Percentiles rank a stretch among this genome's conserved stretches.
phyloP scores from a whole-genome alignment of 352 stramenopile species.

The Globisporangium lucens region DNA sequence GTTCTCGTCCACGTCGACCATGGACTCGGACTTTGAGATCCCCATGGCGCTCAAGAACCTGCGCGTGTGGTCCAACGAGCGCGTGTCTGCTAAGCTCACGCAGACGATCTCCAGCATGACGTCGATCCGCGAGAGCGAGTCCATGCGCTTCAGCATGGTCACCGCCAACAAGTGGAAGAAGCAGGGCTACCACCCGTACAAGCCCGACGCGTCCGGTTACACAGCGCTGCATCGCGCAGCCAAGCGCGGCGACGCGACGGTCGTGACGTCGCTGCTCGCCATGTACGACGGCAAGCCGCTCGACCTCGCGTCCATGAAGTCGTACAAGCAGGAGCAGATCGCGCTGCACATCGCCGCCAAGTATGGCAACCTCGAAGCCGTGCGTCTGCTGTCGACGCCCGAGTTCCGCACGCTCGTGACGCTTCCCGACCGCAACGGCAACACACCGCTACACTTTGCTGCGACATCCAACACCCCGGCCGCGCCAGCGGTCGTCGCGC shows the following conservation, averaged over 20 bases:
- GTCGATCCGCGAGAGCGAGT: slow-evolving; percentile 72
- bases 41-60: slow-evolving; percentile 62
- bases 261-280: slow-evolving; percentile 67
- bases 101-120: slow-evolving; percentile 57
- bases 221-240: slow-evolving; percentile 77
- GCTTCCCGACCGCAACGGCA: slow-evolving; percentile 67
- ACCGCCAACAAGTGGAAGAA: slow-evolving; percentile 84
- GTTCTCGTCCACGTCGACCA: slow-evolving; percentile 77
- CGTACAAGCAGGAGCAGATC: slow-evolving; percentile 72
- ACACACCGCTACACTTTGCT: slow-evolving; percentile 82
- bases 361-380: slow-evolving; percentile 65
- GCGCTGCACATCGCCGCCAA: slow-evolving; percentile 82
- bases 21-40: slow-evolving; percentile 86
- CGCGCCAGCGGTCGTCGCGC: slow-evolving; percentile 51
- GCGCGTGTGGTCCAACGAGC: slow-evolving; percentile 61
- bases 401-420: slow-evolving; percentile 66
- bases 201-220: slow-evolving; percentile 72
- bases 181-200: slow-evolving; percentile 81
- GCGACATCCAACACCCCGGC: slow-evolving; percentile 50
- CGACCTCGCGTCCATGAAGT: slow-evolving; percentile 61
- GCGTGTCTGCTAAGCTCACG: slow-evolving; percentile 63
- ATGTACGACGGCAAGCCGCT: slow-evolving; percentile 79
- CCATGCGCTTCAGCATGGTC: slow-evolving; percentile 74
- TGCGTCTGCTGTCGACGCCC: slow-evolving; percentile 43
- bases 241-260: slow-evolving; percentile 60